Base-by-base conservation (phyloP, 2,329 filamentous ascomycete genomes). In the Ceratocystis variospora region DNA sequence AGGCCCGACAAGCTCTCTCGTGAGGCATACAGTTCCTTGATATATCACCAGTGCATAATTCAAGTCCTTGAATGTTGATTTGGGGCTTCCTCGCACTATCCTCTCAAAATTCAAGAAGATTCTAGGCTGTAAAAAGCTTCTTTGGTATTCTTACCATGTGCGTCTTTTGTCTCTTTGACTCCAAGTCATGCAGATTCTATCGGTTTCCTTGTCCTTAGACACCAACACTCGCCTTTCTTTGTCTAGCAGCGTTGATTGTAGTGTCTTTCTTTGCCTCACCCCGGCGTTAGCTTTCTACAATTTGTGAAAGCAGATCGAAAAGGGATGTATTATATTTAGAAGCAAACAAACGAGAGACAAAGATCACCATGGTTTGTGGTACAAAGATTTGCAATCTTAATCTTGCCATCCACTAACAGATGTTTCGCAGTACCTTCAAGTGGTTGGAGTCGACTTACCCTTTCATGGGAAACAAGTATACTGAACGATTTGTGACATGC, bases 261-360 rank as follows among this genome's bases (percentile, higher is more conserved):
- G 28, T n/a, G 61, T 62, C 45, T 62, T 48, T 62, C 17, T 64
- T 55, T 55, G 45, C 37, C 22, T 55, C n/a, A 7, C 12, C n/a
- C 25, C 22, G 4, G 46, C 17, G 37, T 25, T 10, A 17, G 28
- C 5, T 19, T 55, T 44, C 28, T 8, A 44, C 31, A 64, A 28
- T 15, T 15, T 25, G 3, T 17, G 15, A 53, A 19, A 25, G 22
- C 8, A 33, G n/a, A 63, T 17, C 19, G 22, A 33, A 48, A 33
- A 3, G 22, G 19, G 12, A 41, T 5, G 17, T 10, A 15, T n/a
- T 62, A 19, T 15, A 62, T 62, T 22, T 25, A 15, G 28, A 19
- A 10, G 31, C 17, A 55, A 64, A 7, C 17, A 53, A 41, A 31
- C 45, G 12, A 46, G 17, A 48, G 55, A 53, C n/a, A 37, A 53